Evolutionary conservation across 192 early-diverging fungal genomes (phyloP).

Genomic region (Endogone sp.): DNA sequence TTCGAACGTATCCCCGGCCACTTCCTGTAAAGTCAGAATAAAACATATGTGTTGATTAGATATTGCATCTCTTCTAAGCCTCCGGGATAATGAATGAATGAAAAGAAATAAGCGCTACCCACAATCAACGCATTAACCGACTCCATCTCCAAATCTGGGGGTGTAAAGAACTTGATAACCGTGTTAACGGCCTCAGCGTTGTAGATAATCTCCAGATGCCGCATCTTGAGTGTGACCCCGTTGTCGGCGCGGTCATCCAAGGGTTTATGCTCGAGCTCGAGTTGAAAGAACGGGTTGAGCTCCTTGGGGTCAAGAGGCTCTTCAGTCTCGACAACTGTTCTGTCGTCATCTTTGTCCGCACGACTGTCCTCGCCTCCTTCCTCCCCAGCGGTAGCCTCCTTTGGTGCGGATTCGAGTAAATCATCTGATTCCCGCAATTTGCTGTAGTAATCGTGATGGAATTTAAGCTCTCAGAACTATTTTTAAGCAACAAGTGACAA

Average conservation of each 20-base stretch:
- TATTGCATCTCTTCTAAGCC: no score
- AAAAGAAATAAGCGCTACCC: no score
- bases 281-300: conserved; percentile 62
- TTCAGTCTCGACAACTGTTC: background rate
- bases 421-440: no score
- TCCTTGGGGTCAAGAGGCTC: background rate
- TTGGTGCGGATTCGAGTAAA: no score
- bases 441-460: no score
- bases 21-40: conserved; percentile 31
- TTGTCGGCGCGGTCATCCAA: conserved; percentile 88
- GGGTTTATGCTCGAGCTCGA: conserved; percentile 83
- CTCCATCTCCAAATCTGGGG: conserved; percentile 70
- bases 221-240: conserved; percentile 77
- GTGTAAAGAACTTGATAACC: conserved; percentile 79
- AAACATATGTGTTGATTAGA: conserved; percentile 28
- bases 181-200: conserved; percentile 74
- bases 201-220: conserved; percentile 87
- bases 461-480: no score
- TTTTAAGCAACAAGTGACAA: no score
- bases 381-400: no score
- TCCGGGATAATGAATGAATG: no score
- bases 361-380: background rate
- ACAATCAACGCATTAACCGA: conserved; percentile 73
- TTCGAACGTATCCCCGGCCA: conserved; percentile 81
- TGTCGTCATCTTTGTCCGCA: background rate